Evolutionary conservation across 495 filamentous ascomycete genomes (phyloP), one percentile per base, ranked within the genome.

Genomic region (Neurospora tetraspora): DNA sequence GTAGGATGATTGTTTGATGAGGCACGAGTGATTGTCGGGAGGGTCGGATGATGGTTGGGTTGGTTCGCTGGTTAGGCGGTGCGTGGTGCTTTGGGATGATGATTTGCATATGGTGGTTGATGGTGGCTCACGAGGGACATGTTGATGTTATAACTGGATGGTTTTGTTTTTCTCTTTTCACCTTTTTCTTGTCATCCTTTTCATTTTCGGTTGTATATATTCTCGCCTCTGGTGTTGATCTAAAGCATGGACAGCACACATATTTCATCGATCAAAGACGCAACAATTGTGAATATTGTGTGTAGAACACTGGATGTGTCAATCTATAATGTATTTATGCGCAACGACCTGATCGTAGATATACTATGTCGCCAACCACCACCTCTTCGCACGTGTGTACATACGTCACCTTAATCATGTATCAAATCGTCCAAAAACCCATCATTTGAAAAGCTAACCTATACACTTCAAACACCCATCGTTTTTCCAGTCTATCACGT

Each of bases 401-500:
- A 4, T 34, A 53, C 45, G 12, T 61, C 20, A 31, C 11, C 5
- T 2, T 61, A 61, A 9, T 14, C 2, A 61, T 31, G 6, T 34
- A 16, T 27, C 20, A 11, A 3, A 12, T 27, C 20, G 4, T 53
- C 45, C 45, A 12, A 61, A 34, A 31, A 18, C 2, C 12, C 53
- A 9, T 61, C 53, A 4, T 7, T 27, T 61, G 27, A 4, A 61
- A 31, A 34, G 23, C 20, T 61, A 0, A 31, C 11, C 53, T 61
- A 3, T 34, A 34, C 14, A 34, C 27, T 18, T 34, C 5, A 5
- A 27, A 61, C 27, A 7, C 14, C 53, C 53, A 70, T 69, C 79
- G 5, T 14, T 53, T 27, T 23, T 6, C 45, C 45, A 53, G 45
- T 27, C 20, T 27, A 53, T 53, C 87, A 96, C 73, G 95, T 89